These are phyloP conservation scores for Batkoa obscura DNA, from an alignment of 371 early-diverging fungal species.

Conservation along the genomic window DNA sequence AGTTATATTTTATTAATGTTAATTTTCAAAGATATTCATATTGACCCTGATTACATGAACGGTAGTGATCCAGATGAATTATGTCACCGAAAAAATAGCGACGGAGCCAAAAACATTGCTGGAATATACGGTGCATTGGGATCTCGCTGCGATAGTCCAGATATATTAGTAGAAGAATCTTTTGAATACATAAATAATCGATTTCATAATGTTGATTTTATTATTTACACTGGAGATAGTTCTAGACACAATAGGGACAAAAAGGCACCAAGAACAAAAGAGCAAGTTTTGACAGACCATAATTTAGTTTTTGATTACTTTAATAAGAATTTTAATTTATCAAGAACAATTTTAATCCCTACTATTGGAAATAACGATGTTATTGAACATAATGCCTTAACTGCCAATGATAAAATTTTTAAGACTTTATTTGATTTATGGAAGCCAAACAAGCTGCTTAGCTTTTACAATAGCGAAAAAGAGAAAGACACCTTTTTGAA, in stretches of 20 bases:
- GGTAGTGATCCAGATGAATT: slow-evolving; percentile 11
- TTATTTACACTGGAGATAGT: slow-evolving; percentile 27
- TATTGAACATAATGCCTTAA: slow-evolving; percentile 10
- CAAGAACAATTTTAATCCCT: slow-evolving; percentile 14
- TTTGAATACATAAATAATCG: slow-evolving; percentile 17
- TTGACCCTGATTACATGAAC: slow-evolving; percentile 15
- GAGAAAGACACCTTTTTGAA: slow-evolving; percentile 6
- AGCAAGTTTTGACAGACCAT: slow-evolving; percentile 16
- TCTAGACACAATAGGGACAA: slow-evolving; percentile 23
- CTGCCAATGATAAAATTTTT: slow-evolving; percentile 1
- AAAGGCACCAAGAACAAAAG: slow-evolving; percentile 10
- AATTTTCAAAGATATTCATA: slow-evolving; percentile 16
- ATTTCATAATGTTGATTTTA: slow-evolving; percentile 18
- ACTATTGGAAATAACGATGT: slow-evolving; percentile 26
- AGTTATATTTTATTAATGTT: neutral
- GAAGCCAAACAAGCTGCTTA: neutral
- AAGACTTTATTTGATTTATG: slow-evolving; percentile 1
- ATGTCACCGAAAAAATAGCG: slow-evolving; percentile 13
- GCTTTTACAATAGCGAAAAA: no score
- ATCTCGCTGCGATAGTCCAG: slow-evolving; percentile 19
- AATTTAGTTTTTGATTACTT: slow-evolving; percentile 13
- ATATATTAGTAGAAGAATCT: slow-evolving; percentile 14
- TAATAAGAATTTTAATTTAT: slow-evolving; percentile 12
- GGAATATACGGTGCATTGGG: slow-evolving; percentile 19
- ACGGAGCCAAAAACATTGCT: slow-evolving; percentile 6